Percentiles rank a stretch among this genome's conserved stretches.
Conservation (phyloP, 805 yeast species). For the Candida schatavii region DNA sequence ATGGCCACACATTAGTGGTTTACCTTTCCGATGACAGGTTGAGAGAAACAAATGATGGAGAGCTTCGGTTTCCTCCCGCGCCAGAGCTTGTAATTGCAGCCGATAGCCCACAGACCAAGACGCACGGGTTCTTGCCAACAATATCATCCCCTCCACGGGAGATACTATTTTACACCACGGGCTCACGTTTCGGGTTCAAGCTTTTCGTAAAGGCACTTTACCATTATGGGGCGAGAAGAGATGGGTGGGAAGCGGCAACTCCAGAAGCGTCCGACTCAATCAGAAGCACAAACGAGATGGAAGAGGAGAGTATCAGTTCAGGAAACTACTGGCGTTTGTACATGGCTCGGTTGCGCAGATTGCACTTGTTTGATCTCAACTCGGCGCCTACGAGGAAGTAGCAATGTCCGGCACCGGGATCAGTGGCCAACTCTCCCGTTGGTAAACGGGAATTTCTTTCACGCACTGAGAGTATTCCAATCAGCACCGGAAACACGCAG, state of each 20-base stretch:
- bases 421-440: too few relatives aligned
- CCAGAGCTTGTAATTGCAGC: conserved; percentile 15
- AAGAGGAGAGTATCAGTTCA: conserved; percentile 3
- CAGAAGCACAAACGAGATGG: too few relatives aligned
- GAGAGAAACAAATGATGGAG: background rate
- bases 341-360: conserved; percentile 6
- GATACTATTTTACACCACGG: conserved; percentile 12
- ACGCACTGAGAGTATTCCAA: too few relatives aligned
- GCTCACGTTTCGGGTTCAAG: conserved; percentile 16
- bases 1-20: conserved; percentile 1
- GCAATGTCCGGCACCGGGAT: too few relatives aligned
- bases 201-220: conserved; percentile 17
- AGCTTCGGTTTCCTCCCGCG: conserved; percentile 11
- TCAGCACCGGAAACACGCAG: too few relatives aligned
- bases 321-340: conserved; percentile 8
- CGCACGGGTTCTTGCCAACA: conserved; percentile 3
- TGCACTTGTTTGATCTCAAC: conserved; percentile 11
- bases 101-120: conserved; percentile 1
- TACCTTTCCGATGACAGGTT: conserved; percentile 16
- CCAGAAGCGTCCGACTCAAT: background rate
- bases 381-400: too few relatives aligned
- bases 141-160: background rate
- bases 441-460: too few relatives aligned
- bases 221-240: conserved; percentile 7
- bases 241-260: background rate